Conservation (phyloP, 306 rosid species). For the Dalbergia cochinchinensis region DNA sequence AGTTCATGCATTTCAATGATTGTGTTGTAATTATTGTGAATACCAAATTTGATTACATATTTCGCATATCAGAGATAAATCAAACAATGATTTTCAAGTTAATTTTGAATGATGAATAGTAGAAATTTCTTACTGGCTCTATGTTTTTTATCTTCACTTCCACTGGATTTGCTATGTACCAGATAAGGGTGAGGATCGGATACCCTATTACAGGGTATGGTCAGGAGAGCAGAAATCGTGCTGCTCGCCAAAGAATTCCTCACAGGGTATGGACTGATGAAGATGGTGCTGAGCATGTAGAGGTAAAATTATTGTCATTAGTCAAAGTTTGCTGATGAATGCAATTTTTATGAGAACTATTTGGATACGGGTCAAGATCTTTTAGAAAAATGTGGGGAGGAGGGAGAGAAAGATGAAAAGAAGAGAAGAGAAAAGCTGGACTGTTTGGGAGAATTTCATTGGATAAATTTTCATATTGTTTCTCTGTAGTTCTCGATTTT, state of each 20-base stretch:
- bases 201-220: slow-evolving; percentile 98
- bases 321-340: slow-evolving; percentile 22
- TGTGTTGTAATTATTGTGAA: slow-evolving; percentile 12
- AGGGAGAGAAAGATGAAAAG: neutral
- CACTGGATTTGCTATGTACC: slow-evolving; percentile 37
- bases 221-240: slow-evolving; percentile 97
- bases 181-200: slow-evolving; percentile 94
- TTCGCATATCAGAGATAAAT: slow-evolving; percentile 1
- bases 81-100: slow-evolving; percentile 23
- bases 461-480: slow-evolving; percentile 11
- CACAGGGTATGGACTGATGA: slow-evolving; percentile 90
- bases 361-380: neutral
- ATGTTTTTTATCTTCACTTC: slow-evolving; percentile 16
- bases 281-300: slow-evolving; percentile 88
- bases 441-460: neutral
- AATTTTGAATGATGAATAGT: slow-evolving; percentile 20
- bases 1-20: neutral
- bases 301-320: slow-evolving; percentile 59
- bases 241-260: slow-evolving; percentile 98
- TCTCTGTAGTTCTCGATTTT: neutral
- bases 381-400: neutral
- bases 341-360: neutral
- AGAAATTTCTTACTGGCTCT: neutral
- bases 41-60: neutral
- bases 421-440: slow-evolving; percentile 7